Percentiles rank a stretch among this genome's conserved stretches.
These are phyloP conservation scores for Sclerospora graminicola DNA, from an alignment of 352 stramenopile genomes.

Conservation along the genomic window DNA sequence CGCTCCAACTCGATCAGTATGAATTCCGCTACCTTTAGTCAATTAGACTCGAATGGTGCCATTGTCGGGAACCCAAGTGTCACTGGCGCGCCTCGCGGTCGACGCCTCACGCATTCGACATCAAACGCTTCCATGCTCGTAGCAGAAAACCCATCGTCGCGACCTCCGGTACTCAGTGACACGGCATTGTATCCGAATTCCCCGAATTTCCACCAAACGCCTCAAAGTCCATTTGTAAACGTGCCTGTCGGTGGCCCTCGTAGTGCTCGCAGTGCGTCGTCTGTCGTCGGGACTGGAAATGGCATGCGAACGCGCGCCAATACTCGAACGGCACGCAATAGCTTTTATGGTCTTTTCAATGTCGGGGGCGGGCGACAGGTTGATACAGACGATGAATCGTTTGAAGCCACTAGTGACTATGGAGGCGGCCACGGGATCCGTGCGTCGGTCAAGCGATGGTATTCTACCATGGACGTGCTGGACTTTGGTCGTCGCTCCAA, in stretches of 20 bases:
- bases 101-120: conserved; percentile 16
- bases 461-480: conserved; percentile 55
- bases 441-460: conserved; percentile 62
- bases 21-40: conserved; percentile 28
- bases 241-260: conserved; percentile 10
- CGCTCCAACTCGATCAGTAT: conserved; percentile 60
- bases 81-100: conserved; percentile 11
- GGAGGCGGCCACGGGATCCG: conserved; percentile 35
- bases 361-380: conserved; percentile 13
- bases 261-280: conserved; percentile 18
- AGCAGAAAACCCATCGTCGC: conserved; percentile 23
- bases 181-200: conserved; percentile 51
- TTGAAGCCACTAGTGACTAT: conserved; percentile 38
- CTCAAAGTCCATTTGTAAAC: conserved; percentile 32
- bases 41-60: conserved; percentile 18
- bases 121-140: conserved; percentile 31
- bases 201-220: conserved; percentile 40
- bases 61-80: conserved; percentile 16
- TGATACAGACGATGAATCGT: conserved; percentile 29
- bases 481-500: conserved; percentile 63
- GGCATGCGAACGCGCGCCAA: conserved; percentile 9
- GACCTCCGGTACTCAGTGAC: conserved; percentile 32
- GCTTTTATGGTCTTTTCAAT: conserved; percentile 25
- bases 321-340: conserved; percentile 23
- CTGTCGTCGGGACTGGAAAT: conserved; percentile 12